Conservation (phyloP, 176 grass and related monocot genomes). For the Pontederia crassipes region DNA sequence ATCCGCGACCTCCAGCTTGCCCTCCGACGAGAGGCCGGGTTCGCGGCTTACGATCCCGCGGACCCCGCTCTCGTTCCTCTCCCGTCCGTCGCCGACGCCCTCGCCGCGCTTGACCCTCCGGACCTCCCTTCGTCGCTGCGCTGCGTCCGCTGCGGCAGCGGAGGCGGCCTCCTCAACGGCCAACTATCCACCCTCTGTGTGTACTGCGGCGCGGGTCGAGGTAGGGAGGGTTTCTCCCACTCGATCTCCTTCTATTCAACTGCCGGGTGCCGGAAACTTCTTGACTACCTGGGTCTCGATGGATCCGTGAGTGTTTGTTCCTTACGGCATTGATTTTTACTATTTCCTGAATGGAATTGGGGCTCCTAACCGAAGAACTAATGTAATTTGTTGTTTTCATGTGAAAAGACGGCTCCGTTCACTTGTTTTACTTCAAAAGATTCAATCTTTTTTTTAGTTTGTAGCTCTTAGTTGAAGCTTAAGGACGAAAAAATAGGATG, state of each 20-base stretch:
- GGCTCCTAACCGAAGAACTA: too few species aligned
- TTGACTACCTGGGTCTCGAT: conserved; percentile 16
- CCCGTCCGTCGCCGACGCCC: background rate
- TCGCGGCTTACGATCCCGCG: background rate
- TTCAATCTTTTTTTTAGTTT: too few species aligned
- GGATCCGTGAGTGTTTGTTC: conserved; percentile 13
- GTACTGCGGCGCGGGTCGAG: conserved; percentile 15
- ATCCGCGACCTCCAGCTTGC: conserved; percentile 3
- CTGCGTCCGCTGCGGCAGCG: conserved; percentile 11
- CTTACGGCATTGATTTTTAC: background rate
- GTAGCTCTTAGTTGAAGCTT: too few species aligned
- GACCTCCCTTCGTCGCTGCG: conserved; percentile 3
- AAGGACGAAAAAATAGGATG: too few species aligned
- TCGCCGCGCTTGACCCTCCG: conserved; percentile 7
- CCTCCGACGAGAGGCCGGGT: background rate
- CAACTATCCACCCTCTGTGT: conserved; percentile 9
- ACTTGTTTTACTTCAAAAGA: too few species aligned
- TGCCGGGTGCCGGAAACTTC: conserved; percentile 12
- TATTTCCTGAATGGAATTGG: background rate
- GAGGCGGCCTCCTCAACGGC: conserved; percentile 3
- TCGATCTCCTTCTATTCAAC: conserved; percentile 19
- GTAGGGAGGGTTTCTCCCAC: background rate
- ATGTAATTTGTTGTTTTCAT: too few species aligned
- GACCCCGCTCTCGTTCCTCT: background rate
- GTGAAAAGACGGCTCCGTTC: too few species aligned